phyloP scores from a whole-genome alignment of 257 asterid genomes.

The Nyctanthes arbortristis region DNA sequence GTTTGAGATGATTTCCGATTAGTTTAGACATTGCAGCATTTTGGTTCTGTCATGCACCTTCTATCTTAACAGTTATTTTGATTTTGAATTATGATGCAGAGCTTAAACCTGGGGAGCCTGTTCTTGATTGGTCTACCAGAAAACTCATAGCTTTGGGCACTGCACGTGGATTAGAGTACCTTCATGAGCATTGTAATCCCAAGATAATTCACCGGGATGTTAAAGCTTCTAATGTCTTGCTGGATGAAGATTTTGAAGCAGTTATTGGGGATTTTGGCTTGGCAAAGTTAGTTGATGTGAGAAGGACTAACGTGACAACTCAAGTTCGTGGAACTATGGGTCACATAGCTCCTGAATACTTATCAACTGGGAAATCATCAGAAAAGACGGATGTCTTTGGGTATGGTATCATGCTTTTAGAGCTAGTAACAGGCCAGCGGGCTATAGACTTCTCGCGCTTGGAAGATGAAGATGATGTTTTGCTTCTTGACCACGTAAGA shows the following conservation, averaged over 20 bases:
- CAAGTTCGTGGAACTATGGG: conserved; percentile 99
- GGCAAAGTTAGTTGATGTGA: conserved; percentile 93
- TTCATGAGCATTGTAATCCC: conserved; percentile 94
- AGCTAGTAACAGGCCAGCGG: conserved; percentile 93
- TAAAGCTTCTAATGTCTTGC: conserved; percentile 87
- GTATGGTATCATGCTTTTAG: conserved; percentile 90
- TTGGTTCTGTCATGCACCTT: neutral
- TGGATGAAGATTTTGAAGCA: conserved; percentile 93
- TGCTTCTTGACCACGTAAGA: conserved; percentile 92
- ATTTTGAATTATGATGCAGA: conserved; percentile 48
- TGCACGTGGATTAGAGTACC: conserved; percentile 92
- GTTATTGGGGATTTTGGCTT: conserved; percentile 98
- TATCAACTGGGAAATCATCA: conserved; percentile 95
- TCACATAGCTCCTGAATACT: conserved; percentile 95
- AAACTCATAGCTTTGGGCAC: conserved; percentile 87
- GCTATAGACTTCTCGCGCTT: conserved; percentile 96
- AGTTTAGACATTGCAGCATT: neutral
- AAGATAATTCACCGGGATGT: conserved; percentile 96
- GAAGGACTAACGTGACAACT: conserved; percentile 86
- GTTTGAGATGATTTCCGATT: neutral
- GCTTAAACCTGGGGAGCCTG: conserved; percentile 80
- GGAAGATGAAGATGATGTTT: conserved; percentile 96
- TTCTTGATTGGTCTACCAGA: conserved; percentile 81
- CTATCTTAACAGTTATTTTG: conserved; percentile 16
- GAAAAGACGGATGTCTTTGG: conserved; percentile 96